Evolutionary conservation across 805 yeast species (phyloP).

Genomic region (Ogataea minuta): DNA sequence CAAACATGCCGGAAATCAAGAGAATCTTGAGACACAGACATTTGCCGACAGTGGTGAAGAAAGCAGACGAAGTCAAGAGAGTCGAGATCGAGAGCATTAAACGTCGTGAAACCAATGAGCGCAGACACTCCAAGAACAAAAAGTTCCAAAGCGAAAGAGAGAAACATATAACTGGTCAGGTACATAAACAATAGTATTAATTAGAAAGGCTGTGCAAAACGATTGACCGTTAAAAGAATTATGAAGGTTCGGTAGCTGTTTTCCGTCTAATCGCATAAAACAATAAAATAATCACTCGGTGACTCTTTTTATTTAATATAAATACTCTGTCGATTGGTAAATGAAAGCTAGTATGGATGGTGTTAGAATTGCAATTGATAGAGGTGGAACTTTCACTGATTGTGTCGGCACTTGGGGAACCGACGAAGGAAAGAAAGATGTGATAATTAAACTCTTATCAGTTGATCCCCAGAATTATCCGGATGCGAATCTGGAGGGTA

Average conservation of each 20-base stretch:
- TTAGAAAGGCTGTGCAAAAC: neutral
- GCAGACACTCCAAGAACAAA: constrained; percentile 70
- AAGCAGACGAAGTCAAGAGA: constrained; percentile 82
- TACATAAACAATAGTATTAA: constrained; percentile 44
- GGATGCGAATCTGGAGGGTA: constrained; percentile 94
- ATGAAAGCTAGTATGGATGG: constrained; percentile 11
- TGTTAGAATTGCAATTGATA: constrained; percentile 45
- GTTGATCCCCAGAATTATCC: constrained; percentile 85
- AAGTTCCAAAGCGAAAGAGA: constrained; percentile 71
- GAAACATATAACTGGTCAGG: constrained; percentile 83
- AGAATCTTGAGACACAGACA: constrained; percentile 92
- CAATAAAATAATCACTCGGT: neutral
- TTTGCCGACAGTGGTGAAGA: constrained; percentile 81
- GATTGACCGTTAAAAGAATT: neutral
- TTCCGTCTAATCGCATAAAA: constrained; percentile 1
- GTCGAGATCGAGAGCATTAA: constrained; percentile 70
- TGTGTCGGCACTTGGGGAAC: constrained; percentile 53
- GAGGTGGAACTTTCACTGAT: constrained; percentile 95
- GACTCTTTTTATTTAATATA: neutral
- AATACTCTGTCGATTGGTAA: no score
- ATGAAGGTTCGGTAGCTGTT: constrained; percentile 3
- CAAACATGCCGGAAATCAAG: constrained; percentile 93
- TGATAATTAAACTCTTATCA: constrained; percentile 74
- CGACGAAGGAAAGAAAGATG: constrained; percentile 51
- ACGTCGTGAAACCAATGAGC: constrained; percentile 78